phyloP scores from a whole-genome alignment of 1,139 yeast genomes.

The Dujonia santamariae region DNA sequence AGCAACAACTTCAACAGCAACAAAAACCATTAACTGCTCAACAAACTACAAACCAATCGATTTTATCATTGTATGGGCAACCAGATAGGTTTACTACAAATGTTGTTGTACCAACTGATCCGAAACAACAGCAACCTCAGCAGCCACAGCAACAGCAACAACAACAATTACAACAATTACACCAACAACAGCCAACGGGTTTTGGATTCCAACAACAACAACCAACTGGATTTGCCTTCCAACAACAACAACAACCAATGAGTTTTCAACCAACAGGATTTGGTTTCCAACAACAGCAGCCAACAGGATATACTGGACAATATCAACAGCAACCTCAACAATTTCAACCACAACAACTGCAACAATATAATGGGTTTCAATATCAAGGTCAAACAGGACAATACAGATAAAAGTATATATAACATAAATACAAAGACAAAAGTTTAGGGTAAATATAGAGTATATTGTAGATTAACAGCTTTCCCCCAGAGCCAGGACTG shows the following conservation, averaged over 20 bases:
- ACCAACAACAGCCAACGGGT: slow-evolving; percentile 16
- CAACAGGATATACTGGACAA: slow-evolving; percentile 7
- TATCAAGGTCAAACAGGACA: neutral
- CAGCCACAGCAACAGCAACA: slow-evolving; percentile 14
- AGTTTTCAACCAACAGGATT: slow-evolving; percentile 4
- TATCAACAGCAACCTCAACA: slow-evolving; percentile 2
- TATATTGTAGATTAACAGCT: no score
- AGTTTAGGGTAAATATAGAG: no score
- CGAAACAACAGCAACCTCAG: slow-evolving; percentile 16
- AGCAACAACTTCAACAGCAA: slow-evolving; percentile 45
- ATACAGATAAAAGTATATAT: neutral
- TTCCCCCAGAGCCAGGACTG: no score
- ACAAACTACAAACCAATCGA: slow-evolving; percentile 42
- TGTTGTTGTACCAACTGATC: slow-evolving; percentile 20
- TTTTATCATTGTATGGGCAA: slow-evolving; percentile 39
- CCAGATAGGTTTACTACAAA: slow-evolving; percentile 28
- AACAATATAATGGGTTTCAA: slow-evolving; percentile 4
- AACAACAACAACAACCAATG: slow-evolving; percentile 7
- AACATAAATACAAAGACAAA: neutral
- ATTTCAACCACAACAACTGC: slow-evolving; percentile 2
- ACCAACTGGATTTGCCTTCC: slow-evolving; percentile 7
- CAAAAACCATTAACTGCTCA: slow-evolving; percentile 41
- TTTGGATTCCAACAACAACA: slow-evolving; percentile 13
- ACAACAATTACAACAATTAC: slow-evolving; percentile 17
- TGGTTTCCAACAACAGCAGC: slow-evolving; percentile 7